A percentile compares a stretch with the other conserved stretches of the same genome.
These are phyloP conservation scores for Neofusicoccum laricinum DNA, from an alignment of 2,329 filamentous ascomycete genomes.

Conservation along the genomic window DNA sequence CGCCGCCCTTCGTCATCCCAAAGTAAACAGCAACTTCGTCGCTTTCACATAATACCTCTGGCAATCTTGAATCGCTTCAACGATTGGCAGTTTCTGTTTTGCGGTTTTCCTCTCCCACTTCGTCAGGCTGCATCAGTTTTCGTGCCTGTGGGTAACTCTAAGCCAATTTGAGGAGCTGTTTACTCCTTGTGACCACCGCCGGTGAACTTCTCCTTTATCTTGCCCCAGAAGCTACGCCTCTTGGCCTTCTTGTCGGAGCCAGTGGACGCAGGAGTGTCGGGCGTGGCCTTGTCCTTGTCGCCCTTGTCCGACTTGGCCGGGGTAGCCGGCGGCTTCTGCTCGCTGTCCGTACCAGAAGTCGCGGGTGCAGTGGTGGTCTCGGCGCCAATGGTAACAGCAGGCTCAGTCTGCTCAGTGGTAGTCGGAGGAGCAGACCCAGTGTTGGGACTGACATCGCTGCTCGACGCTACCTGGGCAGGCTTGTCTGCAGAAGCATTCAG, in stretches of 20 bases:
- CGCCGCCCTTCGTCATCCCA: not conserved
- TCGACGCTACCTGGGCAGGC: slow-evolving; percentile 30
- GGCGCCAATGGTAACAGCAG: slow-evolving; percentile 40
- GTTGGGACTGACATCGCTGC: slow-evolving; percentile 42
- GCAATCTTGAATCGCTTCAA: slow-evolving; percentile 9
- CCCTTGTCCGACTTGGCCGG: slow-evolving; percentile 22
- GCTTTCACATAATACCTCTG: not conserved
- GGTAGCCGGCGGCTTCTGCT: slow-evolving; percentile 18
- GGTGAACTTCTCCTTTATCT: slow-evolving; percentile 48
- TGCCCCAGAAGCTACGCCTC: slow-evolving; percentile 47
- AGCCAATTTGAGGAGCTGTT: not conserved
- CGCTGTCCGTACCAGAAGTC: slow-evolving; percentile 11
- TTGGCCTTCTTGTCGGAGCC: slow-evolving; percentile 39
- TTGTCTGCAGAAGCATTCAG: slow-evolving; percentile 37
- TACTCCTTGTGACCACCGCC: slow-evolving; percentile 9
- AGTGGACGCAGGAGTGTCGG: slow-evolving; percentile 24
- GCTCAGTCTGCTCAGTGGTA: slow-evolving; percentile 32
- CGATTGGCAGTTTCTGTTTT: not conserved
- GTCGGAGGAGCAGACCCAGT: slow-evolving; percentile 30
- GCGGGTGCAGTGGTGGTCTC: slow-evolving; percentile 32
- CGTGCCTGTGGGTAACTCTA: not conserved
- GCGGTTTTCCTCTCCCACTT: not conserved
- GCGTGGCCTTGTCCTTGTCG: not conserved
- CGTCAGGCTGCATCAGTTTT: not conserved
- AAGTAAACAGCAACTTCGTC: not conserved